A percentile compares a stretch with the other conserved stretches of the same genome.
These are phyloP conservation scores for Leishmania guyanensis DNA, from an alignment of 208 protist species.

Conservation along the genomic window DNA sequence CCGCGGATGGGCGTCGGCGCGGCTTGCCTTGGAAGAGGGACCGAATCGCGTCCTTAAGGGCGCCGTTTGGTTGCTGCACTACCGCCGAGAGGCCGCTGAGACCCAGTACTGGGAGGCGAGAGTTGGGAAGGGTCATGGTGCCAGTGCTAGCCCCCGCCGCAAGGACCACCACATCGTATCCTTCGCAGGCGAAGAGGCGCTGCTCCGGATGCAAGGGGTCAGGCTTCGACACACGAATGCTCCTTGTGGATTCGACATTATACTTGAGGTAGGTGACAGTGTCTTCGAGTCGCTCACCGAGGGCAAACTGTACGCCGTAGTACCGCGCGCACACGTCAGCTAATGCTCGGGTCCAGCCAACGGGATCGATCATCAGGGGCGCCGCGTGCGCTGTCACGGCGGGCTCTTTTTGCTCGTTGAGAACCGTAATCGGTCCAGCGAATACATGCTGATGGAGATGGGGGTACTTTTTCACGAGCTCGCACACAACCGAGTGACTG, in stretches of 20 bases:
- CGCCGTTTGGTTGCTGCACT: conserved; percentile 27
- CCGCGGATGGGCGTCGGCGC: neutral
- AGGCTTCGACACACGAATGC: conserved; percentile 49
- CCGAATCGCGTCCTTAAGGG: conserved; percentile 28
- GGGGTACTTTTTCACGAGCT: conserved; percentile 51
- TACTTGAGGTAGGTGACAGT: conserved; percentile 64
- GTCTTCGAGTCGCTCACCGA: conserved; percentile 56
- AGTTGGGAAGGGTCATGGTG: conserved; percentile 52
- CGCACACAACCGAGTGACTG: conserved; percentile 60
- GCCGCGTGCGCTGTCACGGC: conserved; percentile 50
- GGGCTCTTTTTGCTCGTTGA: conserved; percentile 17
- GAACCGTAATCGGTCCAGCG: conserved; percentile 20
- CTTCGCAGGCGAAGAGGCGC: conserved; percentile 33
- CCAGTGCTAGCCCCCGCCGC: conserved; percentile 65
- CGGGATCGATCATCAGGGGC: conserved; percentile 73
- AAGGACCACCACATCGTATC: conserved; percentile 84
- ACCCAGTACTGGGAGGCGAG: conserved; percentile 68
- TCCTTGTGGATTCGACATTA: conserved; percentile 59
- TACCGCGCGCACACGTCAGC: conserved; percentile 51
- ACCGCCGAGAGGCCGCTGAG: conserved; percentile 53
- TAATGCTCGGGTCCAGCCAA: conserved; percentile 73
- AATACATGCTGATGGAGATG: conserved; percentile 60
- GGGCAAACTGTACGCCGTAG: conserved; percentile 62
- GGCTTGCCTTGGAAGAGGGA: conserved; percentile 29
- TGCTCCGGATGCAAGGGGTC: conserved; percentile 25